Base-by-base conservation (phyloP, 768 basidiomycete genomes). In the Pleurotus tuoliensis region DNA sequence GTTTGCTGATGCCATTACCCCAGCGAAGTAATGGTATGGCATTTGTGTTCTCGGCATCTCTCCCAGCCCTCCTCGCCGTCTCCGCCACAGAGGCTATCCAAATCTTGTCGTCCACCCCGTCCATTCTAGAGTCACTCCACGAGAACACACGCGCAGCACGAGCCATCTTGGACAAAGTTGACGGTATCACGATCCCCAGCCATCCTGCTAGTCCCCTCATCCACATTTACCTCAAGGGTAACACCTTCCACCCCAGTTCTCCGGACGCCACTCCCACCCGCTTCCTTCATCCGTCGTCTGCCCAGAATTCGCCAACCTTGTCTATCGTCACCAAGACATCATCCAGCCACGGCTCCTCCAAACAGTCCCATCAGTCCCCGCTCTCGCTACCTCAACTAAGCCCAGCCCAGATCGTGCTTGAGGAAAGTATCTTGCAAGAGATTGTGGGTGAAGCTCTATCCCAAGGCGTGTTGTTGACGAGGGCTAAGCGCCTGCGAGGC, bases 1-100 rank as follows among this genome's bases (percentile, higher is more conserved):
- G 3, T 18, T 25, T 22, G 18, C 53, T 53, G 1, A 9, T 24
- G 47, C 58, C 58, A 47, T 48, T 30, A 30, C 3, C 49, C 34
- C 64, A 97, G 84, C 94, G 94, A 46, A 97, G 96, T 81, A 98
- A 98, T 68, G 93, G 92, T 13, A 87, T 93, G 3, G 86, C 94
- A 0, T 96, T 93, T 68, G 94, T 99, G 58, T 99, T 94, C 77
- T 97, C 96, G 1, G 97, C 97, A 15, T 86, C 96, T 2, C 86
- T 96, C 76, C 97, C 97, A 0, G 83, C 92, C 2, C 80, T 95
- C 43, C 85, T 98, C 39, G 86, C 92, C 16, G 94, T 94, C 60
- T 84, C 88, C 62, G 92, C 86, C 2, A 94, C 92, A 0, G 88
- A 93, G 64, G 92, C 86, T 5, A 90, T 98, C 70, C 82, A 84